Evolutionary conservation across 192 early-diverging fungal genomes (phyloP), one percentile per base, ranked within the genome.

Genomic region (Entophlyctis luteolus): DNA sequence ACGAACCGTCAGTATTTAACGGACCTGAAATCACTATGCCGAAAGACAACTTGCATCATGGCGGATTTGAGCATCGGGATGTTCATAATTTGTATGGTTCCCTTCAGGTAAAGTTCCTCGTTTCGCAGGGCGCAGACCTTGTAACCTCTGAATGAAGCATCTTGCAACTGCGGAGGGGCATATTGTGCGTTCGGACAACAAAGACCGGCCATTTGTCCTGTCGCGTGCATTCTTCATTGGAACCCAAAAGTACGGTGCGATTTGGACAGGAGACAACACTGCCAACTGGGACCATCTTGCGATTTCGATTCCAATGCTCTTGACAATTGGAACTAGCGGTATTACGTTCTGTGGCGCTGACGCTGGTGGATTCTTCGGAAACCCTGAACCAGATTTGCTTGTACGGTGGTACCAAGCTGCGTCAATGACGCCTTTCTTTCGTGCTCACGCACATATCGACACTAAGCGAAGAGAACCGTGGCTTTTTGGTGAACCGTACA

Each of bases 221-320:
- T 89, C 95, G 12, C 87, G 97, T n/a, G 86, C 94, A 3, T 99
- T 96, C 80, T 99, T 95, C 83, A 89, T 87, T 31, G 97, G 97
- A 31, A 90, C 90, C 16, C 97, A 98, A 70, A 89, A 94, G 20
- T 93, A 90, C 68, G 95, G 97, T 35, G 88, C 97, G 2, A 88
- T 96, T 47, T 99, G 97, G 97, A 99, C 97, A 2, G 97, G 97
- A 37, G 97, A 99, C 75, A 99, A 97, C 71, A 75, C 86, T 3
- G 93, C 93, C 5, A 76, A 78, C 28, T 99, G 97, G 97, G 85
- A 87, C 47, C 90, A 96, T 48, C 68, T 99, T 48, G 84, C 76
- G 27, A 81, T 83, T 4, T 86, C 93, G 10, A 81, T 89, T 4
- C 93, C 95, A 3, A 98, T 98, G 95, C 71, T 95, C 16, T 73